phyloP scores from a whole-genome alignment of 768 basidiomycete genomes.

The Pluteus cervinus region DNA sequence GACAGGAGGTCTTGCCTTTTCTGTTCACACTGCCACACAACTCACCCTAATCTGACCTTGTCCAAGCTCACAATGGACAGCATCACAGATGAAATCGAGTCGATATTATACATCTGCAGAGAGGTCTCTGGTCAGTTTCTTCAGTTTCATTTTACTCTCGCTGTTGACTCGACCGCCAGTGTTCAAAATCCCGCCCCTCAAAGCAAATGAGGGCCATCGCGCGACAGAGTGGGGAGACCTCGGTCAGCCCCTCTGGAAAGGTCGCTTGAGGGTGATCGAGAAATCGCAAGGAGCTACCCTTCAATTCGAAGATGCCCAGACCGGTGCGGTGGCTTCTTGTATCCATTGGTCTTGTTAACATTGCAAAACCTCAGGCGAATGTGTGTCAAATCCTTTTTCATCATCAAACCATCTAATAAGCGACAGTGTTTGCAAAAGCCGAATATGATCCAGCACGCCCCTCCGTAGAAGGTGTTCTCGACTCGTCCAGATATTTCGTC shows the following conservation, averaged over 20 bases:
- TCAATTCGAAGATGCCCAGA: conserved; percentile 74
- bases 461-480: conserved; percentile 90
- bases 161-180: conserved; percentile 39
- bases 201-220: conserved; percentile 82
- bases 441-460: conserved; percentile 75
- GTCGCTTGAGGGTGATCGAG: conserved; percentile 81
- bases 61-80: conserved; percentile 38
- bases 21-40: neutral
- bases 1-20: too few relatives aligned
- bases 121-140: conserved; percentile 74
- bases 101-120: conserved; percentile 82
- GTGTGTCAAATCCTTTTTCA: too few relatives aligned
- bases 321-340: conserved; percentile 45
- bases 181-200: conserved; percentile 87
- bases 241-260: conserved; percentile 82
- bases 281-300: conserved; percentile 61
- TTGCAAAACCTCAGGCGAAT: conserved; percentile 1
- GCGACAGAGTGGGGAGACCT: conserved; percentile 93
- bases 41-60: neutral
- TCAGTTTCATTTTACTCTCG: conserved; percentile 2
- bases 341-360: neutral
- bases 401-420: conserved; percentile 13
- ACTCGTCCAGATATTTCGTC: conserved; percentile 94
- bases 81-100: conserved; percentile 77
- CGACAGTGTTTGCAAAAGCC: conserved; percentile 79